Base-by-base conservation (phyloP, 2,329 filamentous ascomycete species). In the Sordariomycetes sp. region DNA sequence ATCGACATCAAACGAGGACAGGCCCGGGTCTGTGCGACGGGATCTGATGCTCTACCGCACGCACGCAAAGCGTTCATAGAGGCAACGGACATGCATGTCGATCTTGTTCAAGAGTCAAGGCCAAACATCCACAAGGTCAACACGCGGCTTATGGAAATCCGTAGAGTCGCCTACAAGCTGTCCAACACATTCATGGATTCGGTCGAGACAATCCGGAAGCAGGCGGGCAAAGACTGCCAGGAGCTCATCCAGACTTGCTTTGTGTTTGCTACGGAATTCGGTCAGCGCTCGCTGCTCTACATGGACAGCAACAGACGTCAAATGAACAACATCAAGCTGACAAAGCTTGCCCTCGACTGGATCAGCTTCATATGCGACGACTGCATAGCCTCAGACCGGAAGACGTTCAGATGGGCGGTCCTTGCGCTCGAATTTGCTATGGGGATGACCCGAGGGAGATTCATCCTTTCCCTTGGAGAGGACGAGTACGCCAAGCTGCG, bases 121-220 rank as follows among this genome's bases (percentile, higher is more conserved):
- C 93, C 92, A 15, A 96, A 95, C 52, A 71, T 98, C 25, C 83
- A 86, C 42, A 86, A 93, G 46, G 92, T 98, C 45, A 93, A 96
- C 51, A 67, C 80, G 33, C 84, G 93, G 53, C 65, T 98, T 42
- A 90, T 86, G 48, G 93, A 94, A 54, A 94, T 95, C 48, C 88
- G 93, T 48, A 87, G 88, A 54, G 93, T 93, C 3, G 86, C 90
- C 4, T 96, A 93, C 67, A 94, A 94, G 58, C 70, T 98, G 28
- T 94, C 87, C 33, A 96, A 95, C 59, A 86, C 87, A 6, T 96
- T 98, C 59, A 95, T 98, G 86, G 90, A 96, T 57, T 95, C 87
- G 53, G 92, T 98, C 29, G 86, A 94, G 53, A 86, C 86, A 42
- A 92, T 98, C 43, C 75, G 87, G 42, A 79, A 79, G 45, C 90